These are phyloP conservation scores for Boletus vermiculosoides DNA, from an alignment of 768 basidiomycete species.

Conservation along the genomic window DNA sequence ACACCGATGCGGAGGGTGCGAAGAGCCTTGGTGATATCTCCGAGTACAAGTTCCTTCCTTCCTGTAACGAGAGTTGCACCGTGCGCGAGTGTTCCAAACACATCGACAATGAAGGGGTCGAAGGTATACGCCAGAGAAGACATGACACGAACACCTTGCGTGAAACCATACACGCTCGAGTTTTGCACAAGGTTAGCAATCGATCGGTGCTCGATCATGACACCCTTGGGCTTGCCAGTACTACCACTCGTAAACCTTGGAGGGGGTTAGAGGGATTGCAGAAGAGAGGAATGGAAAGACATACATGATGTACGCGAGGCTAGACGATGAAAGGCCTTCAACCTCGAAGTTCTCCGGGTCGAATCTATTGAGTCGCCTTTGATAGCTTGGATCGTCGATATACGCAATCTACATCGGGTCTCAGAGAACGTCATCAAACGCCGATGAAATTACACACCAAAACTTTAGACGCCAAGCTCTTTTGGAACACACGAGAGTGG, in stretches of 20 bases:
- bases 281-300: background rate
- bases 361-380: slow-evolving; percentile 19
- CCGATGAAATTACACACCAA: slow-evolving; percentile 10
- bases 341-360: slow-evolving; percentile 19
- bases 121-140: slow-evolving; percentile 32
- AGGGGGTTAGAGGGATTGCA: background rate
- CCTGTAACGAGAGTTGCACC: slow-evolving; percentile 23
- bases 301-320: slow-evolving; percentile 29
- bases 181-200: slow-evolving; percentile 23
- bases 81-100: slow-evolving; percentile 21
- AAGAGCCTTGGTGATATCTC: slow-evolving; percentile 29
- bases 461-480: slow-evolving; percentile 23
- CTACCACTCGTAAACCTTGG: slow-evolving; percentile 25
- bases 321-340: slow-evolving; percentile 20
- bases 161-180: slow-evolving; percentile 24
- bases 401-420: slow-evolving; percentile 20
- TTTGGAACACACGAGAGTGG: slow-evolving; percentile 24
- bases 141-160: slow-evolving; percentile 24
- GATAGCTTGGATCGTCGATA: slow-evolving; percentile 31
- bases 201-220: slow-evolving; percentile 25
- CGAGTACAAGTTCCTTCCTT: slow-evolving; percentile 29
- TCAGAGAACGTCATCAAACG: background rate
- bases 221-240: slow-evolving; percentile 25
- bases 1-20: slow-evolving; percentile 26
- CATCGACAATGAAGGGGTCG: slow-evolving; percentile 22